Evolutionary conservation across 2,329 filamentous ascomycete genomes (phyloP), one percentile per base, ranked within the genome.

Genomic region (Westerdykella sp.): DNA sequence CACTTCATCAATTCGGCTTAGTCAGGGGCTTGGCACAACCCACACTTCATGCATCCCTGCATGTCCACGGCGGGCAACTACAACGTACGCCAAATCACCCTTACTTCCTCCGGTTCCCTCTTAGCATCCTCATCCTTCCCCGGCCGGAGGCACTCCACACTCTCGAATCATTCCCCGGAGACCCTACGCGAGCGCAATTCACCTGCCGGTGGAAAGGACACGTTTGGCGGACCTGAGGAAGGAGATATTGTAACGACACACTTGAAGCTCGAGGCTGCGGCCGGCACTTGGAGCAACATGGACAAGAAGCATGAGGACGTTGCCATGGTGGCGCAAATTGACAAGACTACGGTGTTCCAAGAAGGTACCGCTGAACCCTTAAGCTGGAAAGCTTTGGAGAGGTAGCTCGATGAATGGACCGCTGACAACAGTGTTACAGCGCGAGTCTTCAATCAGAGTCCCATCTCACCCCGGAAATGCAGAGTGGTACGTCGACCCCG

Each of bases 231-330:
- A 53, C 46, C 12, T 13, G n/a, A 54, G 53, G 55, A 56, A 56
- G 47, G 53, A 53, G 56, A 57, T 47, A 50, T 53, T 54, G 44
- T 45, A 50, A 6, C 6, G 22, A 23, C 46, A 50, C 38, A 41
- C 21, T 35, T 34, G 38, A 50, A 54, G 56, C 51, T 53, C 49
- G 48, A 51, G 46, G 50, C 42, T 35, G 46, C 52, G 55, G 50
- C 50, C 56, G 49, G 47, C 44, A 51, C 42, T 36, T 34, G 39
- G 41, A 28, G 35, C 54, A 60, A 28, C 49, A 66, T 66, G 63
- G 63, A 91, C 77, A 98, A 98, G 77, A 97, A 95, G 78, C 91
- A 98, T 72, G 93, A 97, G 79, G 93, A 98, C 76, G 87, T 84
- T 66, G 91, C 96, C 68, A 84, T 86, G 66, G 80, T 97, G 75